Evolutionary conservation across 2,329 filamentous ascomycete genomes (phyloP), one percentile per base, ranked within the genome.

Genomic region (Pleomassaria siparia): DNA sequence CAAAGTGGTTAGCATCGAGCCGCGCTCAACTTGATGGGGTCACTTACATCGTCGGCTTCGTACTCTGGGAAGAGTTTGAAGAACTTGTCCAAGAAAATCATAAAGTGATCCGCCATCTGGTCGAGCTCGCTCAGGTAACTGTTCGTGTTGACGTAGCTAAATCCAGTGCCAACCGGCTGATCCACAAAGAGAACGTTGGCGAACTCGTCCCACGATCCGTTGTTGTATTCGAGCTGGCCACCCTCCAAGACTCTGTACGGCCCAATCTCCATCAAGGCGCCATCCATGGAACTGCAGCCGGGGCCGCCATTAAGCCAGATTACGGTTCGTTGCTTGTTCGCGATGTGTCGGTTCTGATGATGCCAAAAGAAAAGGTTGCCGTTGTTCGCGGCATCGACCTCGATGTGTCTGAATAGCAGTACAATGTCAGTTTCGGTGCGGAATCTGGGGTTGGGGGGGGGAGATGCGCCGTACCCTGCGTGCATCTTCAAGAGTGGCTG

Each of bases 331-430:
- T 94, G 89, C 60, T 82, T 84, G 68, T 97, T 89, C 47, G 91
- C 92, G 58, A 99, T 96, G 71, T 99, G 94, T 59, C 89, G 83
- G 69, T 97, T 97, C 69, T 96, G 85, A 69, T 89, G 96, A 66
- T 96, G 89, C 94, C 94, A 99, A 78, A 99, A 99, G 79, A 97
- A 99, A 15, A 99, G 75, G 72, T 97, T 95, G 59, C 90, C 92
- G 68, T 97, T 90, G 69, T 87, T 82, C 57, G 90, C 85, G 16
- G 87, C 82, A 26, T 85, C 88, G 63, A 99, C 81, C 74, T 97
- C 91, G 70, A 99, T 87, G 75, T 99, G 94, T 45, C 91, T 96
- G 67, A 42, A 41, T 28, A 15, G 15, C 15, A 11, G 18, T 35
- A n/a, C n/a, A n/a, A n/a, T 15, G 40, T 61, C 46, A 47, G 54